Conservation (phyloP, 495 filamentous ascomycete species). For the Daldinia childiae region DNA sequence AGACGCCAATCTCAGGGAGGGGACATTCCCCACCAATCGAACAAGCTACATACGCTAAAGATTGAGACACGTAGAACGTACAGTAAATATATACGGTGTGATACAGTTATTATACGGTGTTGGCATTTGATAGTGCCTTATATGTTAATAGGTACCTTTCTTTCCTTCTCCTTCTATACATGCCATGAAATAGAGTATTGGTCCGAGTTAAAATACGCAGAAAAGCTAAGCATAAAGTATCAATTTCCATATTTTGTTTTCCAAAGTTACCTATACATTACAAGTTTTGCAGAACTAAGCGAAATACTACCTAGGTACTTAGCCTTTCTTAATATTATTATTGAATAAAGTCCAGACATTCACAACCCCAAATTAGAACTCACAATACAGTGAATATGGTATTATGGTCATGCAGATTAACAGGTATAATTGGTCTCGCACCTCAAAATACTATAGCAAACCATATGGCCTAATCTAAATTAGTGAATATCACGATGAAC, state of each 20-base stretch:
- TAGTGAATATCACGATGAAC: constrained; percentile 24
- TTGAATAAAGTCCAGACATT: neutral
- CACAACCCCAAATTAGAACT: neutral
- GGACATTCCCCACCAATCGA: constrained; percentile 28
- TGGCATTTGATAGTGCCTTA: neutral
- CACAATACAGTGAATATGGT: neutral
- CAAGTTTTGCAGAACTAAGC: no score
- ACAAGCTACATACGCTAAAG: constrained; percentile 22
- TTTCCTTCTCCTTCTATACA: neutral
- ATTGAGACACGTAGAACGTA: constrained; percentile 18
- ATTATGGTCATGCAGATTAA: neutral
- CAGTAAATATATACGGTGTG: neutral
- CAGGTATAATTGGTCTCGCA: neutral
- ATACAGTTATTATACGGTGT: constrained; percentile 1
- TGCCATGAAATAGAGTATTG: neutral
- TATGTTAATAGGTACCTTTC: neutral
- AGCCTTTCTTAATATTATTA: neutral
- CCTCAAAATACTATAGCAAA: neutral
- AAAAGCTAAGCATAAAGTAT: neutral
- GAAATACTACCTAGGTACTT: no score
- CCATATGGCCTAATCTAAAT: constrained; percentile 2
- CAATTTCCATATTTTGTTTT: no score
- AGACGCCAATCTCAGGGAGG: constrained; percentile 2
- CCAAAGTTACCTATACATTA: neutral
- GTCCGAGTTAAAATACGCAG: neutral